Base-by-base conservation (phyloP, 106 monocot species). In the Phalaenopsis aphrodite region DNA sequence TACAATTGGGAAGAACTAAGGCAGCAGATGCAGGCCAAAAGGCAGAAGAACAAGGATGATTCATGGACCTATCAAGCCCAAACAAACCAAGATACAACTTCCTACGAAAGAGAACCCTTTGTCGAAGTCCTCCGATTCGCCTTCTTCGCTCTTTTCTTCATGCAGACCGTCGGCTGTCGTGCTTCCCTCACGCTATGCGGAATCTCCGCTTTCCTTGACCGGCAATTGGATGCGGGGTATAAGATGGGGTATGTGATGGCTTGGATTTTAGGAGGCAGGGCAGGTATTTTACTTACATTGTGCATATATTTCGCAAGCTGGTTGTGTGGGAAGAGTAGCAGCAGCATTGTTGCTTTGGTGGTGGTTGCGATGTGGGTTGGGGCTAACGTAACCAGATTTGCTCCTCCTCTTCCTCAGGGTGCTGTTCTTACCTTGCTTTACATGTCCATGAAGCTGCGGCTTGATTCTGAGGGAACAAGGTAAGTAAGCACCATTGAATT, bases 261-360 rank as follows among this genome's bases (percentile, higher is more conserved):
- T 16, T 92, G 86, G 86, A 14, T 85, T 78, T 46, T 94, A 18
- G 89, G 94, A 47, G 90, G 94, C 8, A 80, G 81, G 21, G 83
- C 65, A 2, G 94, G 94, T 58, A 61, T 94, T 79, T 55, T 90
- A 7, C 89, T 94, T 55, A 65, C 87, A 16, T 11, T 92, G 12
- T 87, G 83, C 82, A 87, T 94, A 36, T 64, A 85, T 23, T 90
- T 90, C 43, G 76, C 87, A 0, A 92, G 91, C 69, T 94, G 94
- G 94, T 78, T 92, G 36, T 94, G 85, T 68, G 90, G 92, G 58
- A 94, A 94, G 82, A 90, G 72, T 24, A 92, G 83, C 81, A 94
- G 92, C 65, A 82, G 86, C 41, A 42, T 86, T 41, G 88, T 94
- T 58, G 85, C 85, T 30, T 39, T 88, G 77, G 79, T 87, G 24